Evolutionary conservation across 2,329 filamentous ascomycete genomes (phyloP).

Genomic region (Tolypocladium cylindrosporum): DNA sequence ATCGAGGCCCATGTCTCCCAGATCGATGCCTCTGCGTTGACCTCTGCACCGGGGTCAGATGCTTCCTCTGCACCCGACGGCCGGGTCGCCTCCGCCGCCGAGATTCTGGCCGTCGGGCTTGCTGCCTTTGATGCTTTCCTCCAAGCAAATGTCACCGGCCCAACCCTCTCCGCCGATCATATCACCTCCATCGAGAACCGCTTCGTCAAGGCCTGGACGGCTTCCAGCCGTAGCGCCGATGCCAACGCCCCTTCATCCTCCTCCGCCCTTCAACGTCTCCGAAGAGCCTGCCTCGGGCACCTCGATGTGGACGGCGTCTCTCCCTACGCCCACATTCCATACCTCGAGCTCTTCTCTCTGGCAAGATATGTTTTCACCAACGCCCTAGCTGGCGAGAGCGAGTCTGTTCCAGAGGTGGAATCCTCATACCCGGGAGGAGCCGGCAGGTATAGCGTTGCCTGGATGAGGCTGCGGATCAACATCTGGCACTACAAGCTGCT

Average conservation of each 20-base stretch:
- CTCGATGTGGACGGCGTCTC: conserved; percentile 77
- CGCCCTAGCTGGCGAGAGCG: conserved; percentile 10
- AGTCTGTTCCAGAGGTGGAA: conserved; percentile 14
- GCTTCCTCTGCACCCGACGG: not conserved
- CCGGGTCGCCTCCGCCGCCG: conserved; percentile 1
- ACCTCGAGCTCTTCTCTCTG: conserved; percentile 73
- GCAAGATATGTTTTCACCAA: conserved; percentile 43
- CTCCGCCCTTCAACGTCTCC: conserved; percentile 27
- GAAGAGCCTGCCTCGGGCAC: conserved; percentile 51
- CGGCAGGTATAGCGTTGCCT: conserved; percentile 38
- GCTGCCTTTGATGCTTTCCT: conserved; percentile 62
- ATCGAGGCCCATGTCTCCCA: conserved; percentile 3
- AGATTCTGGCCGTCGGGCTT: conserved; percentile 18
- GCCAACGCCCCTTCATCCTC: not conserved
- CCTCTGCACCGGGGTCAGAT: not conserved
- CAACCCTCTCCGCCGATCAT: conserved; percentile 44
- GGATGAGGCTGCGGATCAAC: conserved; percentile 61
- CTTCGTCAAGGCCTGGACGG: conserved; percentile 29
- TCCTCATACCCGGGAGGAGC: conserved; percentile 25
- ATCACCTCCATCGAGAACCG: conserved; percentile 19
- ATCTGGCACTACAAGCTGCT: conserved; percentile 58
- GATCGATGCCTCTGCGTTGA: not conserved
- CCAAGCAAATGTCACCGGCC: conserved; percentile 81
- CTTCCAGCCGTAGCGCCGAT: not conserved
- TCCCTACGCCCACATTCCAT: conserved; percentile 74